Percentiles rank a stretch among this genome's conserved stretches.
phyloP scores from a whole-genome alignment of 129 eudicot species.

The sunflower (Helianthus annuus) region HanXRQr2.0-SUNRISE NC_035438.2:39027805-39028304 shows the following conservation, averaged over 20 bases:
- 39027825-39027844: background rate
- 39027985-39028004: slow-evolving; percentile 36
- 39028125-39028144: slow-evolving; percentile 76
- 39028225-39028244: slow-evolving; percentile 66
- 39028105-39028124: slow-evolving; percentile 12
- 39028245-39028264: slow-evolving; percentile 62
- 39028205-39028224: slow-evolving; percentile 80
- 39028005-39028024: slow-evolving; percentile 34
- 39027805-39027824: too few species aligned
- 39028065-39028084: background rate
- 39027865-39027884: too few species aligned
- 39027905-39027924: slow-evolving; percentile 41
- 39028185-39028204: slow-evolving; percentile 76
- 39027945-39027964: slow-evolving; percentile 31
- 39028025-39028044: slow-evolving; percentile 30
- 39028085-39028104: background rate
- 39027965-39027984: slow-evolving; percentile 29
- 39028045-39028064: slow-evolving; percentile 33
- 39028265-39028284: slow-evolving; percentile 28
- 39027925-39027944: slow-evolving; percentile 33
- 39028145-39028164: slow-evolving; percentile 71
- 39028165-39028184: slow-evolving; percentile 72
- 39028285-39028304: background rate
- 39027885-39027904: slow-evolving; percentile 71
- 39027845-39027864: too few species aligned